Conservation (phyloP, 192 early-diverging fungal genomes). For the Coemansia sp. region DNA sequence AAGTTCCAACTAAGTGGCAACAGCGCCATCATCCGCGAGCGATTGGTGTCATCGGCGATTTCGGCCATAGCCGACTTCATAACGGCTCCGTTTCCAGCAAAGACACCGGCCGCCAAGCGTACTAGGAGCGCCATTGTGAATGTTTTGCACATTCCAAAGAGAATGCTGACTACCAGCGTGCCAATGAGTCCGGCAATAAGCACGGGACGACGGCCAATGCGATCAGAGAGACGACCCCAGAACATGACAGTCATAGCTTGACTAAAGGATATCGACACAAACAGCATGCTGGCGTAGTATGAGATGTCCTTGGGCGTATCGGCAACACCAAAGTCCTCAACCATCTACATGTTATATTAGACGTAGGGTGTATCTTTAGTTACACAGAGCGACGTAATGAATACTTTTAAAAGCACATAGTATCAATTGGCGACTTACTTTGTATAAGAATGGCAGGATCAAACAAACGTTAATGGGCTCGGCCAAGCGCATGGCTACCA, state of each 20-base stretch:
- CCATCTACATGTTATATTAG: conserved; percentile 11
- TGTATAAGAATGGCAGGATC: conserved; percentile 61
- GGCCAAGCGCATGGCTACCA: conserved; percentile 50
- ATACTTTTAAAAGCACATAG: background rate
- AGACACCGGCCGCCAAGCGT: conserved; percentile 64
- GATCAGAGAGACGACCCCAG: conserved; percentile 79
- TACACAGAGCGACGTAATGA: background rate
- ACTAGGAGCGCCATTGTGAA: conserved; percentile 60
- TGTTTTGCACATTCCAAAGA: conserved; percentile 71
- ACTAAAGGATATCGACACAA: conserved; percentile 51
- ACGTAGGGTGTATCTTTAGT: background rate
- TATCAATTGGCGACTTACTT: conserved; percentile 3
- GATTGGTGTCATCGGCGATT: conserved; percentile 80
- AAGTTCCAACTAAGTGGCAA: conserved; percentile 72
- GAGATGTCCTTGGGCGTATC: conserved; percentile 77
- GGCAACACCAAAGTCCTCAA: conserved; percentile 50
- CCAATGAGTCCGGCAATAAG: conserved; percentile 75
- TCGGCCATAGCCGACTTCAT: conserved; percentile 82
- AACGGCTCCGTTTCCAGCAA: conserved; percentile 79
- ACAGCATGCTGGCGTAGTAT: conserved; percentile 64
- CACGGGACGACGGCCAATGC: conserved; percentile 77
- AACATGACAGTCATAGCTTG: conserved; percentile 58
- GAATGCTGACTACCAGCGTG: conserved; percentile 62
- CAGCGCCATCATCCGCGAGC: conserved; percentile 70
- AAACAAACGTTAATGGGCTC: conserved; percentile 79